A percentile compares a stretch with the other conserved stretches of the same genome.
Evolutionary conservation across 2,329 filamentous ascomycete species (phyloP).

Genomic region (Exophiala dermatitidis): DNA sequence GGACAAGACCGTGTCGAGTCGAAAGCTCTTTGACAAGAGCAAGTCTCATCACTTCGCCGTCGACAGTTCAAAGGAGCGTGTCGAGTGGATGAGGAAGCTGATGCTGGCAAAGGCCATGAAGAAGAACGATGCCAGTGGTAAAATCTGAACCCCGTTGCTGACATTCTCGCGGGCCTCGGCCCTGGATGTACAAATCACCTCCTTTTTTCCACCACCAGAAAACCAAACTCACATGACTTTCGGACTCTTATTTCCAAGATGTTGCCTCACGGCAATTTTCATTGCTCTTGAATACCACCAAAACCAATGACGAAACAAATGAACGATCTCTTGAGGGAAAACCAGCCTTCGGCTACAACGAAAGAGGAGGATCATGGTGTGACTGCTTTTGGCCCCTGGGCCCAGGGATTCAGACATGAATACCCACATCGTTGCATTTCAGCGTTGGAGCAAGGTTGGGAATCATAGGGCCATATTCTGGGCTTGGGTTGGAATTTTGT

Average conservation of each 20-base stretch:
- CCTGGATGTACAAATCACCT: not conserved
- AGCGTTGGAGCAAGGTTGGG: too few species aligned
- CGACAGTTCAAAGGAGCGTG: conserved; percentile 75
- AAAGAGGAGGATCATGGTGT: too few species aligned
- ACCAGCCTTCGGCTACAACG: too few species aligned
- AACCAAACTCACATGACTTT: conserved; percentile 11
- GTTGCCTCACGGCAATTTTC: conserved; percentile 23
- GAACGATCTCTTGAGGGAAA: not conserved
- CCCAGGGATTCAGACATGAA: too few species aligned
- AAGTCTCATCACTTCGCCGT: conserved; percentile 96
- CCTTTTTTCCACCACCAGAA: conserved; percentile 3
- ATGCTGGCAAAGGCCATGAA: conserved; percentile 40
- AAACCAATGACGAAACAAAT: not conserved
- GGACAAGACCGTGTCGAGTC: conserved; percentile 37
- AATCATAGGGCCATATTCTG: too few species aligned
- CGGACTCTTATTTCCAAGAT: conserved; percentile 8
- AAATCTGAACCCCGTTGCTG: conserved; percentile 10
- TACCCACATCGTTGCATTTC: too few species aligned
- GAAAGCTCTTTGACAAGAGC: conserved; percentile 38
- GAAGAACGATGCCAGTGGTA: conserved; percentile 14
- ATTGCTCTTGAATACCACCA: conserved; percentile 3
- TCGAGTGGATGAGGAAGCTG: conserved; percentile 66
- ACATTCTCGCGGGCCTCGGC: not conserved
- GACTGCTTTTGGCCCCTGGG: too few species aligned
- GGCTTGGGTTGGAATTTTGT: too few species aligned